Conservation (phyloP, 2,329 filamentous ascomycete species). For the Cyclaneusma minus region DNA sequence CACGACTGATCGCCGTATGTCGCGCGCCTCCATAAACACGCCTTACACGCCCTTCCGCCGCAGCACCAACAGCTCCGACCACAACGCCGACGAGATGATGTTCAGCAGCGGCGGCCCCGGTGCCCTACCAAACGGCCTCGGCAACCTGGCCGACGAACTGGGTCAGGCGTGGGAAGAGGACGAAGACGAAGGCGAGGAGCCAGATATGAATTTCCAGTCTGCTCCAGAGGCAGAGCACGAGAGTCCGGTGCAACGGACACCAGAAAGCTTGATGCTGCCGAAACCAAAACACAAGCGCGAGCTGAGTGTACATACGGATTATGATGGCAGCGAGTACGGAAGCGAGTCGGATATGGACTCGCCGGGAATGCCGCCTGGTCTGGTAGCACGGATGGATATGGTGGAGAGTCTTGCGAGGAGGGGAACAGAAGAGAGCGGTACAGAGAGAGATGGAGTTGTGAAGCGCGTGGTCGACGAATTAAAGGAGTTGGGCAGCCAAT, state of each 20-base stretch:
- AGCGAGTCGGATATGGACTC: conserved; percentile 56
- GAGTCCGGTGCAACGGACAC: conserved; percentile 20
- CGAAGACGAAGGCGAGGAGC: conserved; percentile 41
- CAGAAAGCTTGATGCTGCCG: conserved; percentile 7
- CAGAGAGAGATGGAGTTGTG: conserved; percentile 49
- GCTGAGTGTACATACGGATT: no score
- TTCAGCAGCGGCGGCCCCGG: conserved; percentile 22
- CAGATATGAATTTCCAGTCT: conserved; percentile 22
- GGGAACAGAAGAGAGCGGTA: conserved; percentile 50
- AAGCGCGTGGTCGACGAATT: conserved; percentile 53
- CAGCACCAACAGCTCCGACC: conserved; percentile 12
- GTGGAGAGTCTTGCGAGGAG: conserved; percentile 55
- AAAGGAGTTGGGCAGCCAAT: conserved; percentile 57
- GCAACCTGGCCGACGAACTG: conserved; percentile 68
- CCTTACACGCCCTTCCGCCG: conserved; percentile 12
- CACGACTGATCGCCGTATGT: conserved; percentile 10
- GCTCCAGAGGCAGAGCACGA: background rate
- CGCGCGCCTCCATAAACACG: conserved; percentile 16
- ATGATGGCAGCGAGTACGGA: conserved; percentile 62
- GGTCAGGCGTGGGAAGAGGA: conserved; percentile 57
- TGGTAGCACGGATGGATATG: conserved; percentile 56
- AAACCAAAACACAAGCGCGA: conserved; percentile 33
- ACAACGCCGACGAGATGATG: conserved; percentile 11
- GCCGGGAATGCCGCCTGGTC: conserved; percentile 48
- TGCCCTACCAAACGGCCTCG: conserved; percentile 39